phyloP scores from a whole-genome alignment of 2,329 filamentous ascomycete genomes.

The Fusarium penzigii region DNA sequence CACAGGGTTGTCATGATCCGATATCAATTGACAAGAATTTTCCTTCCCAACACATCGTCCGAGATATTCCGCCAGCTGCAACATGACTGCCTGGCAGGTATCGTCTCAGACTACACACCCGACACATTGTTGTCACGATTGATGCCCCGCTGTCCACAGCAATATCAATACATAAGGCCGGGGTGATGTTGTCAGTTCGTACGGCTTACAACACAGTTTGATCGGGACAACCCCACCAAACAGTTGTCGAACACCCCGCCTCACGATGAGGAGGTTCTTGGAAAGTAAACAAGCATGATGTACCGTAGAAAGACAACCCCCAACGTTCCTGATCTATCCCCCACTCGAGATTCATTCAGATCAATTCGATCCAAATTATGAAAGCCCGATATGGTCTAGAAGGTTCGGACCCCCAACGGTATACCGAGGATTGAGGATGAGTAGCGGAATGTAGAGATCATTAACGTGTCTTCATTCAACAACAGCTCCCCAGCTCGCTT shows the following conservation, averaged over 20 bases:
- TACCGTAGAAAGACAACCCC: not conserved
- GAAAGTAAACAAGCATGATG: not conserved
- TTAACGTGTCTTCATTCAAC: not conserved
- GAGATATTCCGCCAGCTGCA: too few relatives aligned
- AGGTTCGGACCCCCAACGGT: not conserved
- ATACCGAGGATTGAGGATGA: not conserved
- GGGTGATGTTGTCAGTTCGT: too few relatives aligned
- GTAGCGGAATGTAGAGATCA: not conserved
- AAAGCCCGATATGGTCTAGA: not conserved
- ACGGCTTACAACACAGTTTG: too few relatives aligned
- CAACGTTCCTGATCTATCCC: constrained; percentile 4
- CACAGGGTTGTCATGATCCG: too few relatives aligned
- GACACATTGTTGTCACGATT: too few relatives aligned
- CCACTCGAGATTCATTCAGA: constrained; percentile 5
- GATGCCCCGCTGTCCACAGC: too few relatives aligned
- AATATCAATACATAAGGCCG: too few relatives aligned
- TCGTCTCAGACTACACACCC: too few relatives aligned
- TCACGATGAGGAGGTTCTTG: constrained; percentile 7
- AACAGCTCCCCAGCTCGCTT: constrained; percentile 27
- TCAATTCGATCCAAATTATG: not conserved
- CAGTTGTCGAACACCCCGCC: constrained; percentile 4
- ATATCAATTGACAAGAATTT: too few relatives aligned
- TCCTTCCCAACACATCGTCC: too few relatives aligned
- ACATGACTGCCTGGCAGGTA: too few relatives aligned
- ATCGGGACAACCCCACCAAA: constrained; percentile 6